phyloP scores from a whole-genome alignment of 176 grass and related monocot species.

The Oryza rufipogon region DNA sequence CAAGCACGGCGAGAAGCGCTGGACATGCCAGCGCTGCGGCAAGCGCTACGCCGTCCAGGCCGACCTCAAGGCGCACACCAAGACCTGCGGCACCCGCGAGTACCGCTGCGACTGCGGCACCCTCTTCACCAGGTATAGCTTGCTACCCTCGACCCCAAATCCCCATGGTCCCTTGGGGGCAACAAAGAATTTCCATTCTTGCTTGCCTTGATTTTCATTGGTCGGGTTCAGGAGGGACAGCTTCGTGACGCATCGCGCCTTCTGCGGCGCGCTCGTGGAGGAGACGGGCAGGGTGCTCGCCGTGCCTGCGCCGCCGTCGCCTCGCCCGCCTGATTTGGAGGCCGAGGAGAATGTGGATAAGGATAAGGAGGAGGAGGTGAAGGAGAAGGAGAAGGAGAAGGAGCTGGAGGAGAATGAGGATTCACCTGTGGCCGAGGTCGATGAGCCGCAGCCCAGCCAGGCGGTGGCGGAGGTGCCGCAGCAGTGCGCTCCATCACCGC shows the following conservation, averaged over 20 bases:
- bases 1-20: conserved; percentile 87
- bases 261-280: conserved; percentile 67
- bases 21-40: conserved; percentile 81
- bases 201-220: conserved; percentile 29
- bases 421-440: conserved; percentile 34
- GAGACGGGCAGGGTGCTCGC: conserved; percentile 42
- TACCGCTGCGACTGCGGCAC: conserved; percentile 92
- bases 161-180: conserved; percentile 2
- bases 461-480: neutral
- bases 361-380: conserved; percentile 2
- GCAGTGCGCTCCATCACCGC: neutral
- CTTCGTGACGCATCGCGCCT: conserved; percentile 65
- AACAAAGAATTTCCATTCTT: conserved; percentile 1
- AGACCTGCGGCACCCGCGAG: conserved; percentile 92
- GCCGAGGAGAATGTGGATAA: conserved; percentile 41
- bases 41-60: conserved; percentile 97
- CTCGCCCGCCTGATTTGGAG: conserved; percentile 51
- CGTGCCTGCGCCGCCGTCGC: conserved; percentile 42
- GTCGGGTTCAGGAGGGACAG: conserved; percentile 57
- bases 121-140: conserved; percentile 96
- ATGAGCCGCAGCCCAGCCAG: conserved; percentile 7
- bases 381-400: conserved; percentile 12
- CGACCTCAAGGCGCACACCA: conserved; percentile 90
- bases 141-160: neutral
- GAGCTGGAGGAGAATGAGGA: conserved; percentile 4